Conservation (phyloP, 257 asterid species). For the Voacanga thouarsii region DNA sequence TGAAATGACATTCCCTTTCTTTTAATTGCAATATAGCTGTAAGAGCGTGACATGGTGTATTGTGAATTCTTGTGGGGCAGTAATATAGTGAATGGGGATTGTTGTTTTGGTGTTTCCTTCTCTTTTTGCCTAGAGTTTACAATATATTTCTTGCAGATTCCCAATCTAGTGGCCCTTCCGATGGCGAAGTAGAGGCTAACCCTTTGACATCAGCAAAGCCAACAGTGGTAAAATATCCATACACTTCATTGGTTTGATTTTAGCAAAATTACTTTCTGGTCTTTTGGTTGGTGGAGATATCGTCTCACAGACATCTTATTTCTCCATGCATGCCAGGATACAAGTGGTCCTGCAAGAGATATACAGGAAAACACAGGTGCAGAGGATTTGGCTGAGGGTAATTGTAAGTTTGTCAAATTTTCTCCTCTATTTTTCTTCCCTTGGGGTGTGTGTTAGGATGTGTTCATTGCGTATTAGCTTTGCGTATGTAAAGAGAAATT, state of each 20-base stretch:
- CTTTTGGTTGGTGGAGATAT: background rate
- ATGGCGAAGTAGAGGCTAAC: conserved; percentile 46
- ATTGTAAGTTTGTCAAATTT: conserved; percentile 45
- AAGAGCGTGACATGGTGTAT: no score
- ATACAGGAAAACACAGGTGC: conserved; percentile 31
- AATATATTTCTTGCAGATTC: conserved; percentile 37
- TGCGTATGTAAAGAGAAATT: background rate
- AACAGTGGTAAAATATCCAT: conserved; percentile 14
- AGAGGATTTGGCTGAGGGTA: conserved; percentile 39
- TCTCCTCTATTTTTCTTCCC: background rate
- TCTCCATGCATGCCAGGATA: conserved; percentile 36
- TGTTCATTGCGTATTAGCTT: background rate
- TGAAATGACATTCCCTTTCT: background rate
- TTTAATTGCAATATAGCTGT: background rate
- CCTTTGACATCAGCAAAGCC: conserved; percentile 34
- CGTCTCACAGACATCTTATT: background rate
- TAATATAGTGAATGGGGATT: background rate
- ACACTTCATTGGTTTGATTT: background rate
- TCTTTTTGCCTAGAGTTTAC: background rate
- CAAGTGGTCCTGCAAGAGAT: conserved; percentile 29
- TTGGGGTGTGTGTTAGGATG: background rate
- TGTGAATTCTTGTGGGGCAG: background rate
- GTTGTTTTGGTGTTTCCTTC: background rate
- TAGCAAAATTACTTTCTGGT: background rate
- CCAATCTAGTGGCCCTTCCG: conserved; percentile 33